Conservation (phyloP, 345 rosid genomes). For the Brassica juncea region DNA sequence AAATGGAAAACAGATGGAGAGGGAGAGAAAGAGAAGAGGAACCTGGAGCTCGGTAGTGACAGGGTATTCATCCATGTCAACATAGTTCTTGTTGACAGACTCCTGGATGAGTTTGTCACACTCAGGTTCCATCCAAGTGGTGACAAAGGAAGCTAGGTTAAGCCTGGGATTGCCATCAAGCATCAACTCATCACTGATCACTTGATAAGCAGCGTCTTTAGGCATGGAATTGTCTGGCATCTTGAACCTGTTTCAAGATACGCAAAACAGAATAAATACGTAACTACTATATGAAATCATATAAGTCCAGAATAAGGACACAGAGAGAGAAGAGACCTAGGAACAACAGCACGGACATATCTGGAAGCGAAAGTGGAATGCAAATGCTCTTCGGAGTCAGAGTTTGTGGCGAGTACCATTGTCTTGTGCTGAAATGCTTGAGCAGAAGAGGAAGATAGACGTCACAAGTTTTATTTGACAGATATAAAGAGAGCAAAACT, state of each 20-base stretch:
- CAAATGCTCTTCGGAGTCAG: slow-evolving; percentile 52
- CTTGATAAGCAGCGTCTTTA: slow-evolving; percentile 76
- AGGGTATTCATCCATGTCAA: slow-evolving; percentile 85
- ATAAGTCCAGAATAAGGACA: neutral
- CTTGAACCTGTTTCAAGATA: slow-evolving; percentile 48
- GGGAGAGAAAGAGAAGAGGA: neutral
- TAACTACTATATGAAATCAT: neutral
- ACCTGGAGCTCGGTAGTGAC: slow-evolving; percentile 87
- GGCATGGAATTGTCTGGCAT: slow-evolving; percentile 68
- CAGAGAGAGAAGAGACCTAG: slow-evolving; percentile 41
- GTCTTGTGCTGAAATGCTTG: slow-evolving; percentile 5
- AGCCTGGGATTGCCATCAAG: slow-evolving; percentile 79
- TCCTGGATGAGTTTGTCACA: slow-evolving; percentile 76
- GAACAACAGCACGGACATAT: slow-evolving; percentile 69
- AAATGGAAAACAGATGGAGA: neutral
- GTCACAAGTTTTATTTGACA: neutral
- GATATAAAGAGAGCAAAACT: slow-evolving; percentile 10
- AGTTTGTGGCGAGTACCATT: slow-evolving; percentile 53
- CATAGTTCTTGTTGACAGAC: slow-evolving; percentile 70
- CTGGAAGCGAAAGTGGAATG: slow-evolving; percentile 81
- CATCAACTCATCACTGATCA: slow-evolving; percentile 77
- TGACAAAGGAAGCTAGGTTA: slow-evolving; percentile 76
- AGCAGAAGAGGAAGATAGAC: neutral
- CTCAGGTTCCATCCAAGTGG: slow-evolving; percentile 92
- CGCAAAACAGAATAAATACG: neutral